These are phyloP conservation scores for Paramyrothecium sp. DNA, from an alignment of 2,329 filamentous ascomycete species.

Conservation along the genomic window DNA sequence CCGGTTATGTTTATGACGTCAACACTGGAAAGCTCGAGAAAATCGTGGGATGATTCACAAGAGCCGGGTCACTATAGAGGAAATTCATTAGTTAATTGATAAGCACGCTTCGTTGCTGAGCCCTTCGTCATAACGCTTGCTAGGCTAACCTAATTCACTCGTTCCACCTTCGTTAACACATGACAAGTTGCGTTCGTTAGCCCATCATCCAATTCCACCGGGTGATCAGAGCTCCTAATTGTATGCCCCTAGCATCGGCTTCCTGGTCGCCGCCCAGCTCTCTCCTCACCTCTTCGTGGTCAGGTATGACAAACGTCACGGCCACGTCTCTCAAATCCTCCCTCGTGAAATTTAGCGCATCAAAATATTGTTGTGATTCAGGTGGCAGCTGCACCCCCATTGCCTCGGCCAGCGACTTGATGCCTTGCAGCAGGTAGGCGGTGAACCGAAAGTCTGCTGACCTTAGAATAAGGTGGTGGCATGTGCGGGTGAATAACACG, in stretches of 20 bases:
- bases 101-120: too few relatives aligned
- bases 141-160: too few relatives aligned
- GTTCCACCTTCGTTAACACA: too few relatives aligned
- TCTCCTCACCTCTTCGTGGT: neutral
- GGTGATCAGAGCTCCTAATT: neutral
- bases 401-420: slow-evolving; percentile 13
- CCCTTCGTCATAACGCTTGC: too few relatives aligned
- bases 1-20: slow-evolving; percentile 77
- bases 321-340: slow-evolving; percentile 11
- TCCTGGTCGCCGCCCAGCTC: neutral
- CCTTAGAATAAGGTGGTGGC: slow-evolving; percentile 4
- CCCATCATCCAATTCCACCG: neutral
- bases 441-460: slow-evolving; percentile 9
- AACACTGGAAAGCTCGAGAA: slow-evolving; percentile 60
- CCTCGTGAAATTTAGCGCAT: slow-evolving; percentile 4
- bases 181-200: neutral
- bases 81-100: too few relatives aligned
- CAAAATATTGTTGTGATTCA: slow-evolving; percentile 5
- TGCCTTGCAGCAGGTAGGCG: slow-evolving; percentile 10
- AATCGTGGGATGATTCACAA: slow-evolving; percentile 10
- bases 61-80: too few relatives aligned
- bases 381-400: slow-evolving; percentile 9
- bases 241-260: neutral
- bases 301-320: slow-evolving; percentile 8
- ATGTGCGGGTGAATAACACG: slow-evolving; percentile 8